Conservation (phyloP, 2,329 filamentous ascomycete species). For the Phaeosphaeria sp. region DNA sequence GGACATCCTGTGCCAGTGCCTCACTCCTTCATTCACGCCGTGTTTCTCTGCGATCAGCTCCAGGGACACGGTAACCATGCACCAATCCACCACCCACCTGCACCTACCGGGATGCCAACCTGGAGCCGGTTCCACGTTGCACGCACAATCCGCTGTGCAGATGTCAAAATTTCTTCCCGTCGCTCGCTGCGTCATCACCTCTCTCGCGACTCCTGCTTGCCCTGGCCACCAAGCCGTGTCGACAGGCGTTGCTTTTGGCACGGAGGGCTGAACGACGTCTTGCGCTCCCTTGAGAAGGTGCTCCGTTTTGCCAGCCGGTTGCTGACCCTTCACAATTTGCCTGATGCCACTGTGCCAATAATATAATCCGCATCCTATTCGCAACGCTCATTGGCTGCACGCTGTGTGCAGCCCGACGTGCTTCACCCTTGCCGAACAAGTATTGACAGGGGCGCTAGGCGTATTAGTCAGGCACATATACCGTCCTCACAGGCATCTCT, state of each 20-base stretch:
- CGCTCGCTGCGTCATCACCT: conserved; percentile 14
- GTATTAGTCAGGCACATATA: conserved; percentile 30
- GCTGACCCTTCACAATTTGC: conserved; percentile 20
- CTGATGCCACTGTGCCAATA: conserved; percentile 35
- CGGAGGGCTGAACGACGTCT: conserved; percentile 23
- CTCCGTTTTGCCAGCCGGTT: conserved; percentile 26
- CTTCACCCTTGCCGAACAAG: conserved; percentile 20
- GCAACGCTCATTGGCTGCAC: conserved; percentile 28
- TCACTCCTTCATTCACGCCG: conserved; percentile 26
- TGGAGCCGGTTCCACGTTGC: conserved; percentile 36
- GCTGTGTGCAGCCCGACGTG: conserved; percentile 1
- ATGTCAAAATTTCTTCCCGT: conserved; percentile 27
- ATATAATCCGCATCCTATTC: conserved; percentile 30
- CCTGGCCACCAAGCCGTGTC: conserved; percentile 6
- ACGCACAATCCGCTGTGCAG: conserved; percentile 33
- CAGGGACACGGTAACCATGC: conserved; percentile 36
- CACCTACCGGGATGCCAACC: conserved; percentile 28
- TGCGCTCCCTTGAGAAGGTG: conserved; percentile 17
- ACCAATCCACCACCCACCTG: conserved; percentile 31
- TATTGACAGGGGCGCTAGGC: conserved; percentile 25
- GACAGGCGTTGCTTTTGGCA: conserved; percentile 23
- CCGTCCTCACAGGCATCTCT: conserved; percentile 12
- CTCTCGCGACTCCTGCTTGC: background rate
- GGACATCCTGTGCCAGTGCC: conserved; percentile 4
- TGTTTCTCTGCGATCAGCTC: conserved; percentile 18